Conservation (phyloP, 139 green algal species). For the Closterium sp. region DNA sequence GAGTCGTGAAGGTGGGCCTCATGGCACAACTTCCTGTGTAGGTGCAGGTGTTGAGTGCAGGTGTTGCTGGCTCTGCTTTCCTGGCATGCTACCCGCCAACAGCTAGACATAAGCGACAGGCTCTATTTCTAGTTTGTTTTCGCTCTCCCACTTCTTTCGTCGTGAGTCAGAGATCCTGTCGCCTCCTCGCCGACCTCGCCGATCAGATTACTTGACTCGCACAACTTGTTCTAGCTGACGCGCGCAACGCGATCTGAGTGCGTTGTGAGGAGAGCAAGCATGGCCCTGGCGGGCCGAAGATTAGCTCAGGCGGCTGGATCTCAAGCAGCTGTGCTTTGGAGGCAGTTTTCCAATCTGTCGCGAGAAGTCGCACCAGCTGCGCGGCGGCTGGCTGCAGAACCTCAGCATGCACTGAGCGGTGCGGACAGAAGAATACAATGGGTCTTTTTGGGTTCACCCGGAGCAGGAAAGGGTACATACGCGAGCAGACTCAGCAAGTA, state of each 20-base stretch:
- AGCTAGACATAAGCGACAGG: too few species aligned
- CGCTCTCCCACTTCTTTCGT: too few species aligned
- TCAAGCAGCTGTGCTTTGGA: neutral
- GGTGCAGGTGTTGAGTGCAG: too few species aligned
- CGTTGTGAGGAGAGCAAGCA: neutral
- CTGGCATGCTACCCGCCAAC: too few species aligned
- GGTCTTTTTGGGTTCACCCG: constrained; percentile 67
- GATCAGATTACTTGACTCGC: neutral
- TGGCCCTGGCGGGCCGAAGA: neutral
- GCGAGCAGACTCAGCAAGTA: constrained; percentile 71
- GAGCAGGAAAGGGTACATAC: constrained; percentile 97
- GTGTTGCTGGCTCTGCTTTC: too few species aligned
- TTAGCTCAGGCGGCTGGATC: neutral
- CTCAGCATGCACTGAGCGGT: neutral
- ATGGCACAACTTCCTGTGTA: too few species aligned
- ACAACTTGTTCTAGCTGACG: too few species aligned
- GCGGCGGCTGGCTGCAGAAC: neutral
- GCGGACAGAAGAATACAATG: neutral
- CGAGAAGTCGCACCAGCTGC: neutral
- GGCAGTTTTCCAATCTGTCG: neutral
- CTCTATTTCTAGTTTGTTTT: too few species aligned
- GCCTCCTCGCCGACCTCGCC: too few species aligned
- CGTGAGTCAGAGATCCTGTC: too few species aligned
- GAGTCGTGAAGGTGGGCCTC: neutral
- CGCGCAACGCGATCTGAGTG: neutral